Evolutionary conservation across 345 rosid species (phyloP).

Genomic region (Ceriops tagal): DNA sequence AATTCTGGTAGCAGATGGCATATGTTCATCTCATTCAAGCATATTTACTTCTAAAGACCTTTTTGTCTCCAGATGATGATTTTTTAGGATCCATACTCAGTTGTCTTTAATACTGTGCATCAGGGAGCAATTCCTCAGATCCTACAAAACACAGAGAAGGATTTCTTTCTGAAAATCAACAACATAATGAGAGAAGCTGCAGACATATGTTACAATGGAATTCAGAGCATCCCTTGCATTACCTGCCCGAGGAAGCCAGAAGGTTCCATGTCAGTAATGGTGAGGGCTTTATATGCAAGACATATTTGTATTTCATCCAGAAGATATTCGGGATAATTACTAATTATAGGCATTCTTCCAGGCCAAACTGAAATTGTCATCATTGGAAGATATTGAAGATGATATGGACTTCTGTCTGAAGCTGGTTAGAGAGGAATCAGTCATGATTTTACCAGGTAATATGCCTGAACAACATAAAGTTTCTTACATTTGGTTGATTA

Average conservation of each 20-base stretch:
- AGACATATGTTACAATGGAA: slow-evolving; percentile 32
- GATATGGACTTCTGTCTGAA: slow-evolving; percentile 64
- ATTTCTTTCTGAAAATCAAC: slow-evolving; percentile 34
- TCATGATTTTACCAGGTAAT: slow-evolving; percentile 50
- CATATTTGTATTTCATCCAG: neutral
- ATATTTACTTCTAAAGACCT: neutral
- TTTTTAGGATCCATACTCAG: neutral
- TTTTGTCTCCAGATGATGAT: neutral
- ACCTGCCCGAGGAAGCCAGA: slow-evolving; percentile 44
- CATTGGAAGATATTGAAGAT: slow-evolving; percentile 44
- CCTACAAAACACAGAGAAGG: slow-evolving; percentile 33
- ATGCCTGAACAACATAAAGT: neutral
- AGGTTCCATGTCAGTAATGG: slow-evolving; percentile 54
- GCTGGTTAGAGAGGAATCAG: slow-evolving; percentile 58
- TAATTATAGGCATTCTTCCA: slow-evolving; percentile 7
- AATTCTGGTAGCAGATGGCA: neutral
- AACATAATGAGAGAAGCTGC: slow-evolving; percentile 32
- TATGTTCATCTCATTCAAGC: neutral
- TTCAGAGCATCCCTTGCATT: slow-evolving; percentile 46
- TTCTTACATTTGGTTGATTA: neutral
- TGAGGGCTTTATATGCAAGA: slow-evolving; percentile 4
- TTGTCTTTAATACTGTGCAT: neutral
- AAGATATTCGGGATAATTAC: neutral
- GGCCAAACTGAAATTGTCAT: slow-evolving; percentile 37
- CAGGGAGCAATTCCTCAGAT: slow-evolving; percentile 51